phyloP scores from a whole-genome alignment of 2,329 filamentous ascomycete species.

The Aspergillus viridinutans region DNA sequence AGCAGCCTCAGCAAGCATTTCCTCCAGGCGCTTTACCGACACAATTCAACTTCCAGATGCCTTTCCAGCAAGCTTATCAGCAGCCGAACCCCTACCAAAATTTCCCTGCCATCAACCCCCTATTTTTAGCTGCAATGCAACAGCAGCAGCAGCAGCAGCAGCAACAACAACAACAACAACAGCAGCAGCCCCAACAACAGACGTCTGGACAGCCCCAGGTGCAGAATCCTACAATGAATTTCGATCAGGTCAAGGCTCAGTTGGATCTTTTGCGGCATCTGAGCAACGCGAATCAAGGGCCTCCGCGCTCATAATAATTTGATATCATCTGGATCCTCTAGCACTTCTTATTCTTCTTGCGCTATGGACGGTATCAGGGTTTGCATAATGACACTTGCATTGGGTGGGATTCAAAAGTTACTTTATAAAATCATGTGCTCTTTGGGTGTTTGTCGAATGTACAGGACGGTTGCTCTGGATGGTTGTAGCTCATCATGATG shows the following conservation, averaged over 20 bases:
- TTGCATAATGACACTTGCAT: conserved; percentile 17
- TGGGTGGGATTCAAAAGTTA: conserved; percentile 3
- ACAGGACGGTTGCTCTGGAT: neutral
- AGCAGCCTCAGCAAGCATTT: conserved; percentile 16
- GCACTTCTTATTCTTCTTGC: conserved; percentile 5
- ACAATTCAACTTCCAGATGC: conserved; percentile 37
- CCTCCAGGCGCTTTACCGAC: conserved; percentile 22
- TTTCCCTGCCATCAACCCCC: conserved; percentile 50
- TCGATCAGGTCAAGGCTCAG: conserved; percentile 41
- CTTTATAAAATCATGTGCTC: neutral
- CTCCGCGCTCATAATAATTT: conserved; percentile 22
- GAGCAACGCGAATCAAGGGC: conserved; percentile 31
- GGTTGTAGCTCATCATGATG: neutral
- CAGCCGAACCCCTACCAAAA: conserved; percentile 44
- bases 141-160: conserved; percentile 40
- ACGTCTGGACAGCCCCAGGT: conserved; percentile 20
- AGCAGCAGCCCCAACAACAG: too few species aligned
- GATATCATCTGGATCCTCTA: conserved; percentile 5
- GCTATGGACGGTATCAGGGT: conserved; percentile 6
- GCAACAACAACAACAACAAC: conserved; percentile 22
- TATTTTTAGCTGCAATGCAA: conserved; percentile 50
- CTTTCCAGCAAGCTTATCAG: conserved; percentile 35
- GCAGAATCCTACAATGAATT: conserved; percentile 31
- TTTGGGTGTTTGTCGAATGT: neutral
- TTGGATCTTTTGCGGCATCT: conserved; percentile 38